Percentiles rank a stretch among this genome's conserved stretches.
These are phyloP conservation scores for Euphorbia lathyris DNA, from an alignment of 345 rosid genomes.

Conservation along the genomic window DNA sequence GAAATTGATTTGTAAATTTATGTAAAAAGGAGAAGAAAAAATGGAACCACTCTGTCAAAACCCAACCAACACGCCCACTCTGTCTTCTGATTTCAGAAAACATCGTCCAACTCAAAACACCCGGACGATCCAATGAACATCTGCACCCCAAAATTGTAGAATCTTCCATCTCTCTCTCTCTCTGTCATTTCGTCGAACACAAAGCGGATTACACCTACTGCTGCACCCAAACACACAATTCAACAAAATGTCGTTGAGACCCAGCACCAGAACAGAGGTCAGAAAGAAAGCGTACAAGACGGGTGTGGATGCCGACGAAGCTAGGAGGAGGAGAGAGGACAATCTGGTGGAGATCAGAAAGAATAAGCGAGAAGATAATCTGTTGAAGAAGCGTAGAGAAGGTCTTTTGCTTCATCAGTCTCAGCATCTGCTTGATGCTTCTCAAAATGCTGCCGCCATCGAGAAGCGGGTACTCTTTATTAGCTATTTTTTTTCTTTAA, in stretches of 20 bases:
- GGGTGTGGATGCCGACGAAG: constrained; percentile 45
- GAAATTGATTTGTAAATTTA: too few relatives aligned
- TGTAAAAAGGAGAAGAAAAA: neutral
- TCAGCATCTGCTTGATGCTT: constrained; percentile 16
- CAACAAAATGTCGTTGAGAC: constrained; percentile 42
- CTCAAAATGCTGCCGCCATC: constrained; percentile 22
- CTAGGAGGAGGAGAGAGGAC: constrained; percentile 51
- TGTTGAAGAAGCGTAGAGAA: constrained; percentile 53
- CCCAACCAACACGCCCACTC: neutral
- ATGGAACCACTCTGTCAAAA: too few relatives aligned
- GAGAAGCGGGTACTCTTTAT: constrained; percentile 26
- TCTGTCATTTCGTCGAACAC: constrained; percentile 17
- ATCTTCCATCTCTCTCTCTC: constrained; percentile 3
- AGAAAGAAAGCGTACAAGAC: constrained; percentile 46
- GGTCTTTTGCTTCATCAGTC: constrained; percentile 21
- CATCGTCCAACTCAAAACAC: neutral
- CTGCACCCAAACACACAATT: neutral
- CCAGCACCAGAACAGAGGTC: constrained; percentile 34
- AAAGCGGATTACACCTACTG: neutral
- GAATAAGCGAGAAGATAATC: constrained; percentile 45
- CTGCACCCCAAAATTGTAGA: neutral
- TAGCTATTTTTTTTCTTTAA: neutral
- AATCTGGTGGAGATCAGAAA: constrained; percentile 53
- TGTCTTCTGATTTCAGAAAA: neutral
- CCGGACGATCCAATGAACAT: neutral